Evolutionary conservation across 2,329 filamentous ascomycete species (phyloP).

Genomic region (Alternaria ventricosa): DNA sequence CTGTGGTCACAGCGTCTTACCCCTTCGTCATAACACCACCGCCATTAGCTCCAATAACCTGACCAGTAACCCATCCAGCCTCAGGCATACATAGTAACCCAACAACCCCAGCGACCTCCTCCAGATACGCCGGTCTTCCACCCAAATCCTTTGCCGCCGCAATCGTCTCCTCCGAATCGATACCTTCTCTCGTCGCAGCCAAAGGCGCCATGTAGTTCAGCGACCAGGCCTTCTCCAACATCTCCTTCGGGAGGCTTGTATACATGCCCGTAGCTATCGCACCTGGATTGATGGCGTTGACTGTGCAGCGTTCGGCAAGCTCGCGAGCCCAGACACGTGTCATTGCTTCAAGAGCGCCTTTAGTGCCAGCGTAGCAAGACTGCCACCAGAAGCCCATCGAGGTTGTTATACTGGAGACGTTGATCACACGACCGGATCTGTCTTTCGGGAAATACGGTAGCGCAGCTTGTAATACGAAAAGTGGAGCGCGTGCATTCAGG

Average conservation of each 20-base stretch:
- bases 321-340: constrained; percentile 68
- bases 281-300: constrained; percentile 68
- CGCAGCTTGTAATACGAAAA: constrained; percentile 75
- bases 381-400: constrained; percentile 62
- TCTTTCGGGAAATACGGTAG: constrained; percentile 70
- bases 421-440: constrained; percentile 67
- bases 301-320: constrained; percentile 63
- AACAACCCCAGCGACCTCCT: constrained; percentile 74
- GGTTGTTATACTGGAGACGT: constrained; percentile 62
- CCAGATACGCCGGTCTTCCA: constrained; percentile 63
- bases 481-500: constrained; percentile 52
- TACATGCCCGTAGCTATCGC: constrained; percentile 65
- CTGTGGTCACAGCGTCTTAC: not conserved
- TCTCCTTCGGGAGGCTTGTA: constrained; percentile 63
- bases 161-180: constrained; percentile 61
- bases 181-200: constrained; percentile 53
- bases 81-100: constrained; percentile 74
- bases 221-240: constrained; percentile 62
- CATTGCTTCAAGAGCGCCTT: constrained; percentile 69
- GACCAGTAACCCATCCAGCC: constrained; percentile 74
- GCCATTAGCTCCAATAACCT: constrained; percentile 77
- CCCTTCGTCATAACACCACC: constrained; percentile 65
- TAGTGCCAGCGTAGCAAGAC: constrained; percentile 66
- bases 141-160: constrained; percentile 61
- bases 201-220: constrained; percentile 69